phyloP scores from a whole-genome alignment of 345 rosid genomes.

The Cardamine resedifolia region DNA sequence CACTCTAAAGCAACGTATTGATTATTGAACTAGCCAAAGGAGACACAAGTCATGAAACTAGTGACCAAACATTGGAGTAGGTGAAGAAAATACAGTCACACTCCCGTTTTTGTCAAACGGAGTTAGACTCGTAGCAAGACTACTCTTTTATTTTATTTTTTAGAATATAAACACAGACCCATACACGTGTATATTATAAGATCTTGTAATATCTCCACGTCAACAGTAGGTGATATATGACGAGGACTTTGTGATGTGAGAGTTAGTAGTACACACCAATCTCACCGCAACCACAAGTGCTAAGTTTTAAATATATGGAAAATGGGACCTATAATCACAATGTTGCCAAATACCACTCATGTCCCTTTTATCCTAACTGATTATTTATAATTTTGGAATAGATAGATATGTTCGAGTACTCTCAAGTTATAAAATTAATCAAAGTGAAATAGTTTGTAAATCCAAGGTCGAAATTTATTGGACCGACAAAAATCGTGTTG shows the following conservation, averaged over 20 bases:
- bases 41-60: constrained; percentile 34
- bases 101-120: constrained; percentile 22
- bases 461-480: constrained; percentile 2
- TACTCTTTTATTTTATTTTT: background rate
- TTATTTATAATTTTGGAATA: background rate
- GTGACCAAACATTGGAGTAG: constrained; percentile 37
- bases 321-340: background rate
- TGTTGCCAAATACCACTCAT: constrained; percentile 24
- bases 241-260: constrained; percentile 20
- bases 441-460: background rate
- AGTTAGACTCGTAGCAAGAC: constrained; percentile 14
- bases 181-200: constrained; percentile 10
- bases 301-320: background rate
- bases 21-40: background rate
- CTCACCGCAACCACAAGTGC: constrained; percentile 20
- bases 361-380: constrained; percentile 31
- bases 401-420: background rate
- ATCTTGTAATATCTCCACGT: constrained; percentile 9
- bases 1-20: constrained; percentile 12
- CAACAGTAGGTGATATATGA: constrained; percentile 23
- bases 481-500: constrained; percentile 28
- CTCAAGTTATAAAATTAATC: too few species aligned
- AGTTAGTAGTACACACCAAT: constrained; percentile 28
- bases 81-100: constrained; percentile 28
- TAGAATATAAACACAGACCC: background rate